These are phyloP conservation scores for Nigrospora osmanthi DNA, from an alignment of 2,329 filamentous ascomycete genomes.

Conservation along the genomic window DNA sequence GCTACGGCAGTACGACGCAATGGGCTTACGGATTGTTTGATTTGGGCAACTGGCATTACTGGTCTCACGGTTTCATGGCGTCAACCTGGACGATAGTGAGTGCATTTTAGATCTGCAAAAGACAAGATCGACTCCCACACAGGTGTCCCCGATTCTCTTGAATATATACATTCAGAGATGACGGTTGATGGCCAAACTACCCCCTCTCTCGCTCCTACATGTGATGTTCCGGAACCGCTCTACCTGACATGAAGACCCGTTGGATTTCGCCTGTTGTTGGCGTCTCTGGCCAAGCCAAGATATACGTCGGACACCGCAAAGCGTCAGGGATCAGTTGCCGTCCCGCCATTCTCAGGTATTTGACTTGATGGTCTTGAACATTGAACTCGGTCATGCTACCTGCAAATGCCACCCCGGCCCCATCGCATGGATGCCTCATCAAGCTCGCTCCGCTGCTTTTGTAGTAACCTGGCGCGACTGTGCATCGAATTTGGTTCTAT, in stretches of 20 bases:
- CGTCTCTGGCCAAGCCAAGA: too few species aligned
- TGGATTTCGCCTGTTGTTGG: too few species aligned
- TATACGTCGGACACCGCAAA: too few species aligned
- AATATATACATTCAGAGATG: constrained; percentile 46
- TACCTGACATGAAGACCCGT: too few species aligned
- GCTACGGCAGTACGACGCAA: neutral
- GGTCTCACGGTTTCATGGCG: constrained; percentile 41
- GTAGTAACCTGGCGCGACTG: constrained; percentile 4
- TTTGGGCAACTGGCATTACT: constrained; percentile 34
- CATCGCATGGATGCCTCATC: too few species aligned
- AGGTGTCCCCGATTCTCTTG: constrained; percentile 86
- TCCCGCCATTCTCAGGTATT: too few species aligned
- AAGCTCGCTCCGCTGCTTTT: too few species aligned
- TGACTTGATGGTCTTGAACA: too few species aligned
- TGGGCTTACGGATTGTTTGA: constrained; percentile 15
- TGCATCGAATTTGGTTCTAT: constrained; percentile 31
- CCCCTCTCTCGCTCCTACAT: neutral
- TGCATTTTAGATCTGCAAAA: constrained; percentile 50
- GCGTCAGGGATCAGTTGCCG: too few species aligned
- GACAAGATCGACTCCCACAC: constrained; percentile 50
- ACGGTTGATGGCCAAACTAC: constrained; percentile 86
- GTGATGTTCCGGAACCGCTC: too few species aligned
- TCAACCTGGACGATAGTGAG: constrained; percentile 50
- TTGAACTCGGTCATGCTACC: too few species aligned
- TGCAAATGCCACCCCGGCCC: too few species aligned